A percentile compares a stretch with the other conserved stretches of the same genome.
Conservation (phyloP, 2,329 filamentous ascomycete genomes). For the Colletotrichum viniferum region DNA sequence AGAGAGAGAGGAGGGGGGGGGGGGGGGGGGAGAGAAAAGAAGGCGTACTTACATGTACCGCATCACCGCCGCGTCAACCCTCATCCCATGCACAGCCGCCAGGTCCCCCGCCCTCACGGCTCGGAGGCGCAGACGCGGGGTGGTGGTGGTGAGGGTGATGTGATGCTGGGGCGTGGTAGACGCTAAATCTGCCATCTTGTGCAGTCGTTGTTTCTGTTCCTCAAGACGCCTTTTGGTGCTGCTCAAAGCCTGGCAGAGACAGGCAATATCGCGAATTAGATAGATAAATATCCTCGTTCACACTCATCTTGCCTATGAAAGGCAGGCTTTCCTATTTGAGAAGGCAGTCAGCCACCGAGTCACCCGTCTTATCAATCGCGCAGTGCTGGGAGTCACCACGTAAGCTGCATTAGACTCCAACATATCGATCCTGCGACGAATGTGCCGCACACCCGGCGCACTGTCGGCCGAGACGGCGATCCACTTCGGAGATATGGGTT, state of each 20-base stretch:
- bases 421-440: too few species aligned
- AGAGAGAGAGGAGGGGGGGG: too few species aligned
- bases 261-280: not conserved
- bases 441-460: not conserved
- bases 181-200: rapidly evolving
- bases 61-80: not conserved
- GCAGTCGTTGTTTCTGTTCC: too few species aligned
- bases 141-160: not conserved
- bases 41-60: not conserved
- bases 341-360: not conserved
- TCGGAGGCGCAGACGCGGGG: not conserved
- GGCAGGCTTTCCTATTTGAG: not conserved
- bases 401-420: not conserved
- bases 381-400: not conserved
- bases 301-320: not conserved
- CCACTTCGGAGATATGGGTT: not conserved
- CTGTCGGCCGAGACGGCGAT: not conserved
- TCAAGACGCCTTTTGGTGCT: too few species aligned
- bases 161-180: not conserved
- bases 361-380: not conserved
- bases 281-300: rapidly evolving
- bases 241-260: too few species aligned
- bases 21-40: rapidly evolving
- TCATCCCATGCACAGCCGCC: not conserved
- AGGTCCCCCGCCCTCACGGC: not conserved